phyloP scores from a whole-genome alignment of 768 basidiomycete species.

The Chlorophyllum brunneum region DNA sequence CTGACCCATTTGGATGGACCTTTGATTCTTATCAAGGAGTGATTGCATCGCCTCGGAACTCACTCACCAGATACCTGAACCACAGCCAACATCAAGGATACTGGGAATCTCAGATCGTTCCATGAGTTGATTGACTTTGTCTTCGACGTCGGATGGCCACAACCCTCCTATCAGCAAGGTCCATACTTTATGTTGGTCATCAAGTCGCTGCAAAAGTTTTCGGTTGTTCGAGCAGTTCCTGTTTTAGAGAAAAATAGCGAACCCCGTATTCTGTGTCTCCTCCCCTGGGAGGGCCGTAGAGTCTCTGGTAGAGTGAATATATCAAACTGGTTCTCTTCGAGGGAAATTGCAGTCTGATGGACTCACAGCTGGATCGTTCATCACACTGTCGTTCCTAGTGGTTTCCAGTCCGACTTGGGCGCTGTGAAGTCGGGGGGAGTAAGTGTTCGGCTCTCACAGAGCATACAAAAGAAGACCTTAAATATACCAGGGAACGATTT shows the following conservation, averaged over 20 bases:
- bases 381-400: no score
- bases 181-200: not conserved
- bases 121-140: not conserved
- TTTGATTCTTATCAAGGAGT: not conserved
- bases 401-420: no score
- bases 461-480: no score
- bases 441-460: no score
- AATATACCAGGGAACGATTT: no score
- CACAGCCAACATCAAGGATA: not conserved
- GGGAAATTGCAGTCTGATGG: no score
- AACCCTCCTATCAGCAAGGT: not conserved
- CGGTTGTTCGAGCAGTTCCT: not conserved
- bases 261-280: not conserved
- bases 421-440: no score
- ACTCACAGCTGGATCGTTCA: no score
- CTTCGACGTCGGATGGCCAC: not conserved
- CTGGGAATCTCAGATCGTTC: not conserved
- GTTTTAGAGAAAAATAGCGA: not conserved
- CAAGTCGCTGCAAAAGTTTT: not conserved
- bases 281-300: not conserved
- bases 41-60: not conserved
- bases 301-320: no score
- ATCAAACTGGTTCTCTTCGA: no score
- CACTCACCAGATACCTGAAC: not conserved
- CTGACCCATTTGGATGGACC: not conserved